Conservation (phyloP, 148 eudicot genomes). For the Camellia granthamiana region DNA sequence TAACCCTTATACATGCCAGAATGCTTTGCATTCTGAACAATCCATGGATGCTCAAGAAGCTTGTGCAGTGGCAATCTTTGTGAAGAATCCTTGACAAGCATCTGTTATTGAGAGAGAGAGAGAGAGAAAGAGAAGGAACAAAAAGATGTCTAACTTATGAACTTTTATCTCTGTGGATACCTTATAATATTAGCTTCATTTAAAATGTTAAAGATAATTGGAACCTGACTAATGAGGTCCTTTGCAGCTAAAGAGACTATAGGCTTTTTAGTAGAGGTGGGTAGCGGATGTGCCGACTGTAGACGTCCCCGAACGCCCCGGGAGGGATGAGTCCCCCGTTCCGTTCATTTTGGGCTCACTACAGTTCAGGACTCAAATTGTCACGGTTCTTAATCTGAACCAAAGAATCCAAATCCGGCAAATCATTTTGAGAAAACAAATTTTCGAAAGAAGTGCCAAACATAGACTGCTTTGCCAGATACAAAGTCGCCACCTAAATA, state of each 20-base stretch:
- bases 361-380: no score
- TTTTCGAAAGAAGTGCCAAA: no score
- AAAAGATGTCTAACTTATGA: conserved; percentile 2
- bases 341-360: no score
- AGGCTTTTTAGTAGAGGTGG: conserved; percentile 27
- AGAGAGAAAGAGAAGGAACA: not conserved
- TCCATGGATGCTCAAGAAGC: conserved; percentile 95
- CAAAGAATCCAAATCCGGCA: no score
- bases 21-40: conserved; percentile 85
- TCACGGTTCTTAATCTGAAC: no score
- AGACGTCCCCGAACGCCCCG: no score
- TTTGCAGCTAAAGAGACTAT: conserved; percentile 77
- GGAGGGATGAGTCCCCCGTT: no score
- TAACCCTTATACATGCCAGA: conserved; percentile 69
- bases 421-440: no score
- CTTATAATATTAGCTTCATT: not conserved
- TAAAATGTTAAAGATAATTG: not conserved
- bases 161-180: not conserved
- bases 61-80: conserved; percentile 81
- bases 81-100: conserved; percentile 91
- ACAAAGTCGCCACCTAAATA: no score
- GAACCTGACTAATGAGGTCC: conserved; percentile 64
- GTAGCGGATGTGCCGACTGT: no score
- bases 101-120: conserved; percentile 34
- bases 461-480: no score